Evolutionary conservation across 208 protist genomes (phyloP).

Genomic region (Crithidia acanthocephali): DNA sequence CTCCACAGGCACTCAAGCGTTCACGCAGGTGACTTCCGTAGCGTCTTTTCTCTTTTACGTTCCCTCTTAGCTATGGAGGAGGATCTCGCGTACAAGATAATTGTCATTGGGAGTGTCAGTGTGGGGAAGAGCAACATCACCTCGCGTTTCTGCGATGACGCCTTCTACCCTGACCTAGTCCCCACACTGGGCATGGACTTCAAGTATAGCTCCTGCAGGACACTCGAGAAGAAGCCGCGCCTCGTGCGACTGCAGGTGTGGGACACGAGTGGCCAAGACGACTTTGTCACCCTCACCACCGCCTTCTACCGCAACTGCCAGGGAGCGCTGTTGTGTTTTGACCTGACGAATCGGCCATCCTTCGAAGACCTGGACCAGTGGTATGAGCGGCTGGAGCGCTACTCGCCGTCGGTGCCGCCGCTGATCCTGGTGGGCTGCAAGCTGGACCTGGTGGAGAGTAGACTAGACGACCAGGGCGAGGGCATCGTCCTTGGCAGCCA

Average conservation of each 20-base stretch:
- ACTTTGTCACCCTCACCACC: slow-evolving; percentile 90
- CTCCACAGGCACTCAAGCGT: no score
- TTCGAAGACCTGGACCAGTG: slow-evolving; percentile 91
- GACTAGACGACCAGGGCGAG: slow-evolving; percentile 48
- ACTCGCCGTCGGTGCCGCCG: slow-evolving; percentile 69
- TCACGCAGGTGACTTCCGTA: no score
- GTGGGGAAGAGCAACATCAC: slow-evolving; percentile 93
- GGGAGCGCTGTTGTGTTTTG: slow-evolving; percentile 96
- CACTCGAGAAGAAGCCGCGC: slow-evolving; percentile 72
- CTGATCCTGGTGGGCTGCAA: slow-evolving; percentile 90
- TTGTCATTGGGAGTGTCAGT: slow-evolving; percentile 90
- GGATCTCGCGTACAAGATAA: slow-evolving; percentile 90
- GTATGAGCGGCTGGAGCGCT: slow-evolving; percentile 71
- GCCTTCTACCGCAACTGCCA: slow-evolving; percentile 94
- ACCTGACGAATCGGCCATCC: slow-evolving; percentile 93
- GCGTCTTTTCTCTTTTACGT: no score
- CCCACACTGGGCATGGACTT: slow-evolving; percentile 91
- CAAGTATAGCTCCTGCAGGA: slow-evolving; percentile 80
- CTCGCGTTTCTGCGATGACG: slow-evolving; percentile 84
- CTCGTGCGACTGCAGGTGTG: slow-evolving; percentile 88
- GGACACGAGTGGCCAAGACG: slow-evolving; percentile 92
- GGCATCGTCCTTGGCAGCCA: slow-evolving; percentile 80
- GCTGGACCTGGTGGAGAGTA: slow-evolving; percentile 75
- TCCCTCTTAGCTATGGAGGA: slow-evolving; percentile 51
- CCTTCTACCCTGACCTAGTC: slow-evolving; percentile 83